These are phyloP conservation scores for Hymenotorrendiella dingleyae DNA, from an alignment of 2,329 filamentous ascomycete species.

Conservation along the genomic window DNA sequence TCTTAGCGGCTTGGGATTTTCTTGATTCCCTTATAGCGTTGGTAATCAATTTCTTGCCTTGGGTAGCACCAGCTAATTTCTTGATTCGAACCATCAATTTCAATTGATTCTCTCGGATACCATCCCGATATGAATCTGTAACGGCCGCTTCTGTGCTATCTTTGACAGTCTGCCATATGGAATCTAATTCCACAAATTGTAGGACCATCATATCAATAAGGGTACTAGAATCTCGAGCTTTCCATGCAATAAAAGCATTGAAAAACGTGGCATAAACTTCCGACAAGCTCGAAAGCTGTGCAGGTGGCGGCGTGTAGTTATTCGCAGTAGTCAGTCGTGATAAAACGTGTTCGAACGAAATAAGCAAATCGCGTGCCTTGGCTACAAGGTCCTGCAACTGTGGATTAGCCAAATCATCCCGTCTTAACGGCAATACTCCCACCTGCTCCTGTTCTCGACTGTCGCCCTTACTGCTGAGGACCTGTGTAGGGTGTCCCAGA, in stretches of 20 bases:
- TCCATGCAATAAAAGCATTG: conserved; percentile 78
- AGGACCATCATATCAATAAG: conserved; percentile 81
- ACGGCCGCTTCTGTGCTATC: conserved; percentile 69
- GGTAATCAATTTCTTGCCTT: conserved; percentile 66
- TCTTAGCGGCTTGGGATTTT: conserved; percentile 57
- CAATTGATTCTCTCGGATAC: conserved; percentile 75
- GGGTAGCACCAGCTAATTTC: conserved; percentile 64
- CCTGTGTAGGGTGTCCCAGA: conserved; percentile 70
- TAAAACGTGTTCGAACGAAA: conserved; percentile 70
- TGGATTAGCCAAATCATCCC: conserved; percentile 53
- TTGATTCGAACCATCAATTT: conserved; percentile 76
- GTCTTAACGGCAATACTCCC: conserved; percentile 40
- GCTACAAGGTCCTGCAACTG: conserved; percentile 65
- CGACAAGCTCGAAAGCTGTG: conserved; percentile 55
- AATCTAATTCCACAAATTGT: conserved; percentile 78
- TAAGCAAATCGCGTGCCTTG: conserved; percentile 71
- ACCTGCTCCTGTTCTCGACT: conserved; percentile 53
- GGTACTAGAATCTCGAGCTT: conserved; percentile 70
- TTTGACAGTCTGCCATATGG: conserved; percentile 78
- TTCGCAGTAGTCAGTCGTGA: conserved; percentile 60
- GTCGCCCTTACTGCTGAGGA: conserved; percentile 66
- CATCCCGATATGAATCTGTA: conserved; percentile 69
- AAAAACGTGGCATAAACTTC: conserved; percentile 69
- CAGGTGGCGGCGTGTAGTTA: conserved; percentile 59
- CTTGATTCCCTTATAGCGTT: conserved; percentile 69